Percentiles rank a stretch among this genome's conserved stretches.
Evolutionary conservation across 2,329 filamentous ascomycete genomes (phyloP).

Genomic region (Dactylellina leptospora): DNA sequence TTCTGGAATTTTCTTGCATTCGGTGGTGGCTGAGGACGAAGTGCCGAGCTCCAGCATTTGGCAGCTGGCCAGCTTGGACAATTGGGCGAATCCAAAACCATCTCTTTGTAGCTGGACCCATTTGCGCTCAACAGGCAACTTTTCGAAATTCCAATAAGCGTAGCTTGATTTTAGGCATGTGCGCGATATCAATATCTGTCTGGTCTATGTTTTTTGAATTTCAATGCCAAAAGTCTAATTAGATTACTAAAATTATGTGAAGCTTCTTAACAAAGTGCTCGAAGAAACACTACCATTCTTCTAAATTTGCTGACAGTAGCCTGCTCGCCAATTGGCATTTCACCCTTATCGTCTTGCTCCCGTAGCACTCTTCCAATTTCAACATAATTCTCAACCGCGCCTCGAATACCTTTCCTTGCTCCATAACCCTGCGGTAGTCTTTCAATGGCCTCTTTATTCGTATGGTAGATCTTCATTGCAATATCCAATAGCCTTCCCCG

Average conservation of each 20-base stretch:
- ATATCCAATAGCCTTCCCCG: constrained; percentile 68
- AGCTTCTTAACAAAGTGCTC: constrained; percentile 61
- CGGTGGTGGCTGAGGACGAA: no score
- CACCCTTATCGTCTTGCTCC: constrained; percentile 56
- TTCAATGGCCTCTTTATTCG: constrained; percentile 68
- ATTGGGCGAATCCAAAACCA: no score
- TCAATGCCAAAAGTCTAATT: no score
- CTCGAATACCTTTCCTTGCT: constrained; percentile 71
- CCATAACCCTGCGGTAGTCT: constrained; percentile 66
- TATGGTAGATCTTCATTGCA: constrained; percentile 70
- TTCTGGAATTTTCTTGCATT: neutral
- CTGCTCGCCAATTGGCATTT: constrained; percentile 21
- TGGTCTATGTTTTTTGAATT: no score
- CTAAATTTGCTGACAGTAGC: constrained; percentile 61
- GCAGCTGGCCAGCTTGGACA: no score
- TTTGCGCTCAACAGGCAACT: no score
- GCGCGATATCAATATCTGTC: no score
- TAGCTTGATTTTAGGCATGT: no score
- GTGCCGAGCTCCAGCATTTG: no score
- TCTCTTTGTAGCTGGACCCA: no score
- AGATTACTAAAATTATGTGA: no score
- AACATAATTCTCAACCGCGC: constrained; percentile 79
- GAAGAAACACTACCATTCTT: constrained; percentile 69
- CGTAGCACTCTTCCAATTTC: constrained; percentile 74
- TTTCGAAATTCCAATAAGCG: no score